Evolutionary conservation across 2,329 filamentous ascomycete genomes (phyloP).

Genomic region (Verticillium nubilum): DNA sequence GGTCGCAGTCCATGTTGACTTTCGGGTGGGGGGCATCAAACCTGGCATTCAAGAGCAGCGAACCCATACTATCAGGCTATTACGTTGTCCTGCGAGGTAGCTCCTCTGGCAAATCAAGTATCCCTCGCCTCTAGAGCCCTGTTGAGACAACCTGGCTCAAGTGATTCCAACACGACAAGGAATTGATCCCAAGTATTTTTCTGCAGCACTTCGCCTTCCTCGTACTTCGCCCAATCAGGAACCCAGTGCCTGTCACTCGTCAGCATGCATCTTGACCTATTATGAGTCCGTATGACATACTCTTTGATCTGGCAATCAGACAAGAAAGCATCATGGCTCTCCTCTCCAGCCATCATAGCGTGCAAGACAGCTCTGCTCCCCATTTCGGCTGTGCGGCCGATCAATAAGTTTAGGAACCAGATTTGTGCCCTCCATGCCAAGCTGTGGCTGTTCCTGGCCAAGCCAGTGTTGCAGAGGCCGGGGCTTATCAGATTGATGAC

Average conservation of each 20-base stretch:
- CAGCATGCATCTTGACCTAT: background rate
- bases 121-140: background rate
- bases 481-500: slow-evolving; percentile 24
- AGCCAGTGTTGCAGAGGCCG: slow-evolving; percentile 20
- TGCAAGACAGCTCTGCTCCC: slow-evolving; percentile 22
- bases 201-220: slow-evolving; percentile 2
- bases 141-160: background rate
- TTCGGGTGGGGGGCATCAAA: no score
- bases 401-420: background rate
- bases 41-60: no score
- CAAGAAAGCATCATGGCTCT: slow-evolving; percentile 20
- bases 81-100: no score
- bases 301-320: slow-evolving; percentile 19
- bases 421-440: background rate
- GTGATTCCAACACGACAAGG: slow-evolving; percentile 1
- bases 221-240: slow-evolving; percentile 4
- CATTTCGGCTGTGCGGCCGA: slow-evolving; percentile 18
- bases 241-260: background rate
- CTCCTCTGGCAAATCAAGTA: background rate
- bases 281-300: no score
- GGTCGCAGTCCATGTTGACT: no score
- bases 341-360: slow-evolving; percentile 15
- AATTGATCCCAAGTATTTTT: slow-evolving; percentile 5
- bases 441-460: slow-evolving; percentile 1
- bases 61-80: background rate